These are phyloP conservation scores for Ailanthus altissimus DNA, from an alignment of 345 rosid genomes.

Conservation along the genomic window DNA sequence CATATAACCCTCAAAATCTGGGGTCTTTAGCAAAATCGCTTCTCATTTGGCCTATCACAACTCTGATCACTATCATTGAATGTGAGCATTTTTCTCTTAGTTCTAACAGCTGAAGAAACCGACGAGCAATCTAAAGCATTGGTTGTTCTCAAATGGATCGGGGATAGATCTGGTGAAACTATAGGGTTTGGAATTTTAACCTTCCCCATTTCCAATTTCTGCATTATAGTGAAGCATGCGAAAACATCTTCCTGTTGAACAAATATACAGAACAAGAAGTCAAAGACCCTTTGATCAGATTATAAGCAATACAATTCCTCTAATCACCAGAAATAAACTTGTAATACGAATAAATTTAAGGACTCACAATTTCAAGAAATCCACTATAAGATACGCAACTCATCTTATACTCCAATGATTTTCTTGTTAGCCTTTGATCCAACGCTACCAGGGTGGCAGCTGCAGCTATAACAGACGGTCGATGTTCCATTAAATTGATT, in stretches of 20 bases:
- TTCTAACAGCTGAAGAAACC: slow-evolving; percentile 21
- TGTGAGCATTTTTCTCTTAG: slow-evolving; percentile 40
- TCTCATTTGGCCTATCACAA: slow-evolving; percentile 16
- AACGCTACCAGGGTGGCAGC: slow-evolving; percentile 51
- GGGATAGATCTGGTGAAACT: slow-evolving; percentile 25
- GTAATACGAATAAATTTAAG: not conserved
- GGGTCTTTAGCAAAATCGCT: slow-evolving; percentile 13
- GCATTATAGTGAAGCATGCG: slow-evolving; percentile 48
- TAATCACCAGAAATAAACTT: not conserved
- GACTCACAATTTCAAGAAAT: slow-evolving; percentile 57
- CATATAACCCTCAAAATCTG: not conserved
- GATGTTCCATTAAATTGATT: slow-evolving; percentile 38
- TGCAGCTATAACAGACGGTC: slow-evolving; percentile 57
- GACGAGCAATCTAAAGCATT: slow-evolving; percentile 28
- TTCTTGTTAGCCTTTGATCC: slow-evolving; percentile 39
- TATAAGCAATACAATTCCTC: not conserved
- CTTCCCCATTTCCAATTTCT: slow-evolving; percentile 34
- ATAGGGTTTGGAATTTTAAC: slow-evolving; percentile 2
- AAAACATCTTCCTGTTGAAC: slow-evolving; percentile 53
- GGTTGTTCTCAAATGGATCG: slow-evolving; percentile 17
- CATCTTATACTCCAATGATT: slow-evolving; percentile 40
- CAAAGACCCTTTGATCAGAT: not conserved
- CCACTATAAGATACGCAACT: slow-evolving; percentile 30
- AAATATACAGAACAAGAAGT: not conserved
- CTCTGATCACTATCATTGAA: slow-evolving; percentile 29